phyloP scores from a whole-genome alignment of 805 yeast genomes.

The Yamadazyma insecticola region DNA sequence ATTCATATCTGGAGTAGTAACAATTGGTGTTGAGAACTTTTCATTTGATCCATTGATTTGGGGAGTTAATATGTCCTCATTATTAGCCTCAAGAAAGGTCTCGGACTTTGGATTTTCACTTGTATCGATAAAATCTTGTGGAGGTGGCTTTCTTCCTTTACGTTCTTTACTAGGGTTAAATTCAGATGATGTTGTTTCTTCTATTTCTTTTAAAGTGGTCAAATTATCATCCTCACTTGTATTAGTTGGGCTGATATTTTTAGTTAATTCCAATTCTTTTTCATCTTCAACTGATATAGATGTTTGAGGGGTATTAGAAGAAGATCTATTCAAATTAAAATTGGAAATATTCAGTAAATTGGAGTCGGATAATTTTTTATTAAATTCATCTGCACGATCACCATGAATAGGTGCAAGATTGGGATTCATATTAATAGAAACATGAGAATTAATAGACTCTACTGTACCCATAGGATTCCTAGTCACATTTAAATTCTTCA shows the following conservation, averaged over 20 bases:
- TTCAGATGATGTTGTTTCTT: neutral
- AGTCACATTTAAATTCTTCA: constrained; percentile 11
- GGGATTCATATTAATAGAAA: constrained; percentile 3
- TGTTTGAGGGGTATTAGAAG: constrained; percentile 12
- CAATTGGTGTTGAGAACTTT: neutral
- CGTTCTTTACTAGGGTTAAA: neutral
- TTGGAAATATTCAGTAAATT: constrained; percentile 6
- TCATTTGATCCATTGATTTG: too few species aligned
- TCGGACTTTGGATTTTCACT: neutral
- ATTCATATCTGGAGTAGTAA: constrained; percentile 3
- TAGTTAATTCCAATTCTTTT: too few species aligned
- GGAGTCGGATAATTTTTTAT: constrained; percentile 5
- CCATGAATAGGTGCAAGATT: constrained; percentile 1
- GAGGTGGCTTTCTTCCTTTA: neutral
- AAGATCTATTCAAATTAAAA: constrained; percentile 9
- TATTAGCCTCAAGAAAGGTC: neutral
- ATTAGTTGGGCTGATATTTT: too few species aligned
- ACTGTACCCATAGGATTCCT: constrained; percentile 8
- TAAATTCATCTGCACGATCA: neutral
- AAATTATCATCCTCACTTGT: neutral
- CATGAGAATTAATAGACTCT: constrained; percentile 6
- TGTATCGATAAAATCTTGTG: constrained; percentile 1
- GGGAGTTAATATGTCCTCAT: too few species aligned
- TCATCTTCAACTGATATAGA: too few species aligned
- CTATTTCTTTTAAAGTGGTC: neutral